These are phyloP conservation scores for Pulveroboletus sp. DNA, from an alignment of 768 basidiomycete genomes.

Conservation along the genomic window DNA sequence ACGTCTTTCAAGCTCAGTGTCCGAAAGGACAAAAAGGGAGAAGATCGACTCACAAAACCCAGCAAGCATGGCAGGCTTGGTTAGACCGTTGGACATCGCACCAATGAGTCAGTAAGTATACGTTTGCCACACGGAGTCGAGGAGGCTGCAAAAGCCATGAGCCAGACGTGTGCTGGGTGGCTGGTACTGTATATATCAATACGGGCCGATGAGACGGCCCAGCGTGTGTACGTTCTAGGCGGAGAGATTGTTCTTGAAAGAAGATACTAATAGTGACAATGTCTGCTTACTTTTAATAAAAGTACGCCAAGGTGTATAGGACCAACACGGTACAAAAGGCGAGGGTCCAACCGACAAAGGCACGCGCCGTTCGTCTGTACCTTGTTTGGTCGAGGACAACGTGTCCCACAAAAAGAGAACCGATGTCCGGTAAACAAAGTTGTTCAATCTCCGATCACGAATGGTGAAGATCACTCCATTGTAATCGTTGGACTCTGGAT, in stretches of 20 bases:
- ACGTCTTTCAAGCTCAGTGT: no score
- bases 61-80: conserved; percentile 74
- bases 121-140: conserved; percentile 87
- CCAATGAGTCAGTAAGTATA: conserved; percentile 84
- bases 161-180: conserved; percentile 56
- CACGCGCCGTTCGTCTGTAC: conserved; percentile 62
- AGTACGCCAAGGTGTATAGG: conserved; percentile 75
- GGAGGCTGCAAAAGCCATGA: conserved; percentile 72
- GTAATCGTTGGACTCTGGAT: conserved; percentile 75
- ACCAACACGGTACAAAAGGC: conserved; percentile 64
- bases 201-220: conserved; percentile 37
- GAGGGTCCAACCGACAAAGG: conserved; percentile 67
- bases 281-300: conserved; percentile 63
- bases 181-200: conserved; percentile 59
- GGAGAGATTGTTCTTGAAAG: no score
- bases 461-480: conserved; percentile 79
- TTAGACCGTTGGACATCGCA: conserved; percentile 80
- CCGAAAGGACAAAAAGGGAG: background rate
- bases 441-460: conserved; percentile 76
- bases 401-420: conserved; percentile 69
- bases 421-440: conserved; percentile 78
- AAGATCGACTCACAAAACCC: conserved; percentile 64
- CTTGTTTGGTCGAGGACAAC: conserved; percentile 55
- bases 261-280: no score
- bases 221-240: conserved; percentile 54